phyloP scores from a whole-genome alignment of 371 early-diverging fungal genomes.

The Apophysomyces trapeziformis region DNA sequence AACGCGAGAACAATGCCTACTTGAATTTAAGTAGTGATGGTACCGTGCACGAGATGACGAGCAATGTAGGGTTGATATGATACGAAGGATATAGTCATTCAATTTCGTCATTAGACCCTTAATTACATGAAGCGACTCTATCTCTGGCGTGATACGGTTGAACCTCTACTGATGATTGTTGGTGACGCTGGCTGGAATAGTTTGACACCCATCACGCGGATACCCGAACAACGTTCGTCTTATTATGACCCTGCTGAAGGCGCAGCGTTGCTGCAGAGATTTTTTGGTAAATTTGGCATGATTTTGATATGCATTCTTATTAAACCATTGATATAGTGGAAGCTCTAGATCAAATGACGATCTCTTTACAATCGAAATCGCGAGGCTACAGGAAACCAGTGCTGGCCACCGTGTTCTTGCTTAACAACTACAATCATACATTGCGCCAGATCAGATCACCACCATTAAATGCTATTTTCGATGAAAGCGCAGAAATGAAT shows the following conservation, averaged over 20 bases:
- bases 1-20: slow-evolving; percentile 38
- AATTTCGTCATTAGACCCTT: slow-evolving; percentile 48
- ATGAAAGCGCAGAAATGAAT: slow-evolving; percentile 54
- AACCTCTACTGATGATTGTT: slow-evolving; percentile 59
- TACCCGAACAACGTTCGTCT: slow-evolving; percentile 13
- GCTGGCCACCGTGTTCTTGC: slow-evolving; percentile 71
- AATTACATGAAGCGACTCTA: slow-evolving; percentile 66
- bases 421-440: slow-evolving; percentile 85
- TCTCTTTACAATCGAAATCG: slow-evolving; percentile 68
- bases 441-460: slow-evolving; percentile 67
- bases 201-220: slow-evolving; percentile 23
- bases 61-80: slow-evolving; percentile 58
- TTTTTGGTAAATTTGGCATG: slow-evolving; percentile 28
- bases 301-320: neutral
- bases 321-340: slow-evolving; percentile 44
- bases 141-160: slow-evolving; percentile 60
- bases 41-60: slow-evolving; percentile 86
- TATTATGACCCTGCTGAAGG: slow-evolving; percentile 32
- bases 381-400: slow-evolving; percentile 79
- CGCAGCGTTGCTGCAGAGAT: slow-evolving; percentile 34
- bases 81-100: neutral
- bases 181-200: slow-evolving; percentile 71
- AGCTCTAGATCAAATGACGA: slow-evolving; percentile 64
- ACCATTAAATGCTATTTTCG: slow-evolving; percentile 60
- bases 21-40: slow-evolving; percentile 76